A percentile compares a stretch with the other conserved stretches of the same genome.
phyloP scores from a whole-genome alignment of 140 eudicot species.

The Bidens hawaiensis region DNA sequence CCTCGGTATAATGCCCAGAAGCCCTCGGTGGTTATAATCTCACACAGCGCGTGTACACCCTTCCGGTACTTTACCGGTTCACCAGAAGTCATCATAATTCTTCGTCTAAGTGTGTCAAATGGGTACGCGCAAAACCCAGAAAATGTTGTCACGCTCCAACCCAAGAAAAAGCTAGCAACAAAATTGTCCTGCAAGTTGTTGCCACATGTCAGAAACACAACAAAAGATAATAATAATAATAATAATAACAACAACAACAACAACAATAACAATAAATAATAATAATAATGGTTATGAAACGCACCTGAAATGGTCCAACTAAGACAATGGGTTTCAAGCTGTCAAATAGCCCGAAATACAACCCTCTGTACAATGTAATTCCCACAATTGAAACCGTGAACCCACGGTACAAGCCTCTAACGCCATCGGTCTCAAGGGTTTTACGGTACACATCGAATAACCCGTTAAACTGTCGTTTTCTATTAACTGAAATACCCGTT shows the following conservation, averaged over 20 bases:
- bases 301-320: slow-evolving; percentile 76
- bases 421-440: slow-evolving; percentile 77
- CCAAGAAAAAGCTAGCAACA: slow-evolving; percentile 78
- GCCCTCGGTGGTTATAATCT: slow-evolving; percentile 77
- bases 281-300: neutral
- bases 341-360: slow-evolving; percentile 94
- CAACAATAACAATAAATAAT: no score
- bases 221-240: no score
- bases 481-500: slow-evolving; percentile 25
- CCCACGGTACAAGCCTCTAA: slow-evolving; percentile 83
- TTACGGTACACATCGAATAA: slow-evolving; percentile 70
- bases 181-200: slow-evolving; percentile 67
- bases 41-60: slow-evolving; percentile 63
- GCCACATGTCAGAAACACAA: slow-evolving; percentile 8
- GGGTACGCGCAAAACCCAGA: slow-evolving; percentile 98
- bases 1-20: slow-evolving; percentile 68
- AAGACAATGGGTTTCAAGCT: slow-evolving; percentile 81
- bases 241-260: no score
- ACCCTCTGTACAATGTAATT: slow-evolving; percentile 89
- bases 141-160: slow-evolving; percentile 91
- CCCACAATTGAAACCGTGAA: slow-evolving; percentile 87
- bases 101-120: slow-evolving; percentile 83
- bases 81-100: slow-evolving; percentile 99
- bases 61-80: slow-evolving; percentile 65
- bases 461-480: slow-evolving; percentile 68